These are phyloP conservation scores for Mycena sp. DNA, from an alignment of 1,284 basidiomycete genomes.

Conservation along the genomic window DNA sequence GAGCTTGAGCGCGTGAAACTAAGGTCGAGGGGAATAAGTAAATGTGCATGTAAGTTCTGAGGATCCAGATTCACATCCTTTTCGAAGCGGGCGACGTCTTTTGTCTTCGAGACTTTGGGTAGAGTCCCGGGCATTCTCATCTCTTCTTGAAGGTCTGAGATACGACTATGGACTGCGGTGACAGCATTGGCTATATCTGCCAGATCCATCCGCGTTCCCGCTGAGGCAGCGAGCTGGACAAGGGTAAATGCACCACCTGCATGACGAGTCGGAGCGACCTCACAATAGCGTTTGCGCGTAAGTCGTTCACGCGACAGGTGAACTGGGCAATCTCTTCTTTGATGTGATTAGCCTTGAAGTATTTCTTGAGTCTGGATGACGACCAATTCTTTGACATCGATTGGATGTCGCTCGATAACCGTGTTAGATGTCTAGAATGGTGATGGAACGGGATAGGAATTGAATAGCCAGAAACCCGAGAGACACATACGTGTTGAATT, in stretches of 20 bases:
- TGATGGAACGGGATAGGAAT: too few species aligned
- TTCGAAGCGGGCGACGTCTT: neutral
- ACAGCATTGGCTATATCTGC: neutral
- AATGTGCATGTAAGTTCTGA: neutral
- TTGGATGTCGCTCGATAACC: neutral
- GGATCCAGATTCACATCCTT: neutral
- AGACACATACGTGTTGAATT: neutral
- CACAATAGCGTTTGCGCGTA: neutral
- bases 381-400: constrained; percentile 7
- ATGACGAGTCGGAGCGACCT: too few species aligned
- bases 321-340: neutral
- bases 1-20: neutral
- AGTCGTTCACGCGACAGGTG: neutral
- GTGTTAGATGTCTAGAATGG: neutral
- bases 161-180: neutral
- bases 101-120: neutral
- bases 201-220: constrained; percentile 5
- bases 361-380: constrained; percentile 7
- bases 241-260: too few species aligned
- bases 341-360: neutral
- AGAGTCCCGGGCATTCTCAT: neutral
- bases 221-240: neutral
- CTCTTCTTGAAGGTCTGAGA: neutral
- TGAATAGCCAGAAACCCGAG: too few species aligned
- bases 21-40: neutral